Evolutionary conservation across 1,284 basidiomycete genomes (phyloP).

Genomic region (Malassezia caprae): DNA sequence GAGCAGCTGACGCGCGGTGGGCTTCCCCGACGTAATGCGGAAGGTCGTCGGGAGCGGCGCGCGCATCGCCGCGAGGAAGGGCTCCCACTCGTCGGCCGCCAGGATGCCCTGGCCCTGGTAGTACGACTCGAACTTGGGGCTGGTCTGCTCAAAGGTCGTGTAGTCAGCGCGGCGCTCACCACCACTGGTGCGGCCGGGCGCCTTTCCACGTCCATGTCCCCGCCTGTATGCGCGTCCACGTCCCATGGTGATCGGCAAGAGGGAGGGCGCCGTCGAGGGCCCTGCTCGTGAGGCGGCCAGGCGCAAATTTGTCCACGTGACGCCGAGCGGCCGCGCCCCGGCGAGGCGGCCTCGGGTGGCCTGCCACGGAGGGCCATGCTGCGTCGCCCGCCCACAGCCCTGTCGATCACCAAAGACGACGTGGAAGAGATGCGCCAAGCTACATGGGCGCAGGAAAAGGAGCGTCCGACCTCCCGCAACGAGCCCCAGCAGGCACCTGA

Average conservation of each 20-base stretch:
- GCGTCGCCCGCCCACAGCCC: slow-evolving; percentile 17
- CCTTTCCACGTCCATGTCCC: slow-evolving; percentile 10
- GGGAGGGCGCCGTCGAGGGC: background rate
- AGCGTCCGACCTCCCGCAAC: background rate
- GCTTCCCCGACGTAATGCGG: slow-evolving; percentile 59
- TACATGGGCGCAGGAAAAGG: background rate
- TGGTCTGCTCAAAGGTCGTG: slow-evolving; percentile 16
- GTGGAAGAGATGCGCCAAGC: slow-evolving; percentile 14
- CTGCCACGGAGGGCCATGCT: slow-evolving; percentile 8
- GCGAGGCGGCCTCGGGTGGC: background rate
- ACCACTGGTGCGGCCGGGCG: background rate
- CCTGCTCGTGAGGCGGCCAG: background rate
- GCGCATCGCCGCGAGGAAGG: slow-evolving; percentile 61
- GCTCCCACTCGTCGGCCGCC: slow-evolving; percentile 60
- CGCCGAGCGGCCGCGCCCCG: background rate
- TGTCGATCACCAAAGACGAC: slow-evolving; percentile 14
- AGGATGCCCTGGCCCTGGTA: slow-evolving; percentile 43
- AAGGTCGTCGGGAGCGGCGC: slow-evolving; percentile 84
- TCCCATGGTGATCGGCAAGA: slow-evolving; percentile 11
- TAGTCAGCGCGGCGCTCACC: slow-evolving; percentile 17
- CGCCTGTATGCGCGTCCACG: slow-evolving; percentile 9
- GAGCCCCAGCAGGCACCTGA: background rate
- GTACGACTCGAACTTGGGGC: slow-evolving; percentile 33
- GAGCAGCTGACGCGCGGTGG: slow-evolving; percentile 35
- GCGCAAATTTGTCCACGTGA: slow-evolving; percentile 14